phyloP scores from a whole-genome alignment of 164 flowering plant genomes.

The Stephania yunnanensis region DNA sequence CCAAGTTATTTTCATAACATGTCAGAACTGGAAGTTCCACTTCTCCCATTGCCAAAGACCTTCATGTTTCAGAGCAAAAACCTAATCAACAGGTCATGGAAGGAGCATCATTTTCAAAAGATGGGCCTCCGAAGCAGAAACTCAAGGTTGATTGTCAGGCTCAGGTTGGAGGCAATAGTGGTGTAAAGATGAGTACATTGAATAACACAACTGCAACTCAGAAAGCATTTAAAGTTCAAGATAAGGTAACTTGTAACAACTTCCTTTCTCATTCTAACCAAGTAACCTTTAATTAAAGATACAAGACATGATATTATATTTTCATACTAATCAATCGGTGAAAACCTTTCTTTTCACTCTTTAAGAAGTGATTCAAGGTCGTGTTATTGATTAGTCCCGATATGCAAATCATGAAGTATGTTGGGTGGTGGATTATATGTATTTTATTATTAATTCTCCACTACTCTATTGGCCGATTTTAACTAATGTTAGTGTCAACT shows the following conservation, averaged over 20 bases:
- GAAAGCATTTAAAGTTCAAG: constrained; percentile 73
- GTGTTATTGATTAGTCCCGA: neutral
- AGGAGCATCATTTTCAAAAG: constrained; percentile 23
- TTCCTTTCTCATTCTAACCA: neutral
- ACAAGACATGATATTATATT: neutral
- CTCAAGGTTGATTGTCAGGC: constrained; percentile 27
- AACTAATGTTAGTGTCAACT: neutral
- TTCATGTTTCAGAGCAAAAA: constrained; percentile 19
- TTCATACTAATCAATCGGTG: neutral
- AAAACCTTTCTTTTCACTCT: neutral
- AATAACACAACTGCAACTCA: constrained; percentile 47
- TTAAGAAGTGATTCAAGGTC: neutral
- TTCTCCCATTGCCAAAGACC: constrained; percentile 15
- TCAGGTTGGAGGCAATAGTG: constrained; percentile 27
- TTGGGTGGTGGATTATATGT: neutral
- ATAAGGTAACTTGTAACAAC: constrained; percentile 50
- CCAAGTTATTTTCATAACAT: constrained; percentile 10
- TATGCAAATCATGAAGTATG: neutral
- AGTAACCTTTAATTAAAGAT: neutral
- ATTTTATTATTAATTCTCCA: neutral
- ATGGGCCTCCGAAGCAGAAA: constrained; percentile 31
- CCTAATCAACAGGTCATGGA: constrained; percentile 22
- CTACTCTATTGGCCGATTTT: neutral
- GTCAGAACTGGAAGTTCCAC: constrained; percentile 34
- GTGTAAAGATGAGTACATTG: constrained; percentile 21